Base-by-base conservation (phyloP, 2,329 filamentous ascomycete genomes). In the Penicillium sp. region DNA sequence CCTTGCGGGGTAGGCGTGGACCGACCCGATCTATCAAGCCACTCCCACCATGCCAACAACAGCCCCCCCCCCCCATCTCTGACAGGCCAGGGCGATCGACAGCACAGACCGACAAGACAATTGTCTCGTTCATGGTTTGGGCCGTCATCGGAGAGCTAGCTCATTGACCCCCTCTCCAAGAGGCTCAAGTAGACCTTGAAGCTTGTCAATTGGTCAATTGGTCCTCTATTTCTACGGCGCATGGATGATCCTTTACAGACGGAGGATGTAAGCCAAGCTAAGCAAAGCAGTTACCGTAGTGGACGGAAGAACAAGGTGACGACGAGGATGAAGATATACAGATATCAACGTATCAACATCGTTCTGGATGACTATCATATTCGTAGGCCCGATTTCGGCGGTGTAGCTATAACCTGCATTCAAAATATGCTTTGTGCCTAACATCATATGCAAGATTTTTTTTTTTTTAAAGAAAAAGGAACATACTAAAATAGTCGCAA, bases 1-100 rank as follows among this genome's bases (percentile, higher is more conserved):
- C 35, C 45, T 52, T 51, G 52, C 43, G 38, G 52, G 37, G 56
- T 38, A 52, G 38, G 45, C 43, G 52, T 19, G 42, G 42, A 14
- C 48, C 42, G 45, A 48, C 26, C 45, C 48, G 48, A 51, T 51
- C 28, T 51, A 35, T 51, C 35, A 51, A 51, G 28, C 10, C n/a
- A 28, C 33, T 28, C 49, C 14, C 28, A 22, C 8, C 19, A 35
- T 22, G 22, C 10, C 16, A 14, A 11, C n/a, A 51, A 22, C 11
- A 35, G 19, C 19, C 19, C 19, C 19, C 19, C 19, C 19, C 19
- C 48, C 22, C 48, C 6, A 6, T 22, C 28, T 51, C 2, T 51
- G 48, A 33, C 48, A 35, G 48, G 48, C 30, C 48, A 33, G 26
- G 33, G 16, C 19, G 45, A 30, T 16, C 45, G 45, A 48, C 14